A percentile compares a stretch with the other conserved stretches of the same genome.
These are phyloP conservation scores for Eucalyptus grandis DNA, from an alignment of 345 rosid species.

Conservation along the genomic window DNA sequence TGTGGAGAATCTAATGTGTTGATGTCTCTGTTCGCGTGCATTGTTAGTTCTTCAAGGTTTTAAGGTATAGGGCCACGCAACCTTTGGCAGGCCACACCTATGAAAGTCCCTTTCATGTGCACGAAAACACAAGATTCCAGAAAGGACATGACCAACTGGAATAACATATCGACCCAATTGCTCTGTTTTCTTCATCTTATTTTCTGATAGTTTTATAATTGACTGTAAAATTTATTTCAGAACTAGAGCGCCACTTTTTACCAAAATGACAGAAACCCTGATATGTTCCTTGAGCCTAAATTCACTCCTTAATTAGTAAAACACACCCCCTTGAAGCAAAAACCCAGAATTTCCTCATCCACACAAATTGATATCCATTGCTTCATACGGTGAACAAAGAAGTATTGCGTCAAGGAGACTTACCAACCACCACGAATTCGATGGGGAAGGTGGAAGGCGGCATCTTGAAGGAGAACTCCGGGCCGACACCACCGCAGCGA, in stretches of 20 bases:
- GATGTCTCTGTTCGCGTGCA: neutral
- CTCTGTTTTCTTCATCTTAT: neutral
- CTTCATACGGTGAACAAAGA: neutral
- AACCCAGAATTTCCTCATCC: neutral
- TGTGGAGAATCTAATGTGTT: neutral
- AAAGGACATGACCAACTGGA: neutral
- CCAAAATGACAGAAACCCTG: neutral
- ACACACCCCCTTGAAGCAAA: neutral
- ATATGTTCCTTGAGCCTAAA: neutral
- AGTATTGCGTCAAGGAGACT: neutral
- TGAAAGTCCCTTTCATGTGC: neutral
- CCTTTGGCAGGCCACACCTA: neutral
- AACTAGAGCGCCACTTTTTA: neutral
- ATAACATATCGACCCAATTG: neutral
- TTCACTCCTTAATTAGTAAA: neutral
- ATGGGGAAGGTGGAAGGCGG: slow-evolving; percentile 63
- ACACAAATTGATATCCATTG: neutral
- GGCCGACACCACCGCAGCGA: slow-evolving; percentile 58
- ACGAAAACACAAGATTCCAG: neutral
- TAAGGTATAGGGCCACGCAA: neutral
- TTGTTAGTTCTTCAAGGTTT: neutral
- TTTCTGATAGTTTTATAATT: neutral
- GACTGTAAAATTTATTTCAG: neutral
- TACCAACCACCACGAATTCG: slow-evolving; percentile 74
- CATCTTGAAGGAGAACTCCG: slow-evolving; percentile 66